Evolutionary conservation across 768 basidiomycete genomes (phyloP), one percentile per base, ranked within the genome.

Genomic region (Mycena rebaudengoi): DNA sequence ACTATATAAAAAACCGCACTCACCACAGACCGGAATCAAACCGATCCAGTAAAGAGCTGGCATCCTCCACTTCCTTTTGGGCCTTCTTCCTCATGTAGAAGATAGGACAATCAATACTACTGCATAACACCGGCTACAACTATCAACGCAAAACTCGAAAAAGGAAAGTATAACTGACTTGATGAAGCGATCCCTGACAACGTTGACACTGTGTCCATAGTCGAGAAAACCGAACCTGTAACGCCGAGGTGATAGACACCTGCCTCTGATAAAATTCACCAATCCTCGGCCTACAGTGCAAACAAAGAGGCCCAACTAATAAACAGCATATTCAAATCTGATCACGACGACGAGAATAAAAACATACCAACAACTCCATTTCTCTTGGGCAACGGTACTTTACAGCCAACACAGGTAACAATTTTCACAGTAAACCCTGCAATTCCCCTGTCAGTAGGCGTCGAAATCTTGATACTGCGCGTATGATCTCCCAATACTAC

Each of bases 401-500:
- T 97, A 79, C 98, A 99, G 0, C 97, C 94, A 48, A 99, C 81
- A 72, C 98, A 99, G 2, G 95, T 99, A 4, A 92, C 88, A 0
- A 93, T 97, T 79, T 96, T 97, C 28, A 98, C 95, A 0, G 96
- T 96, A 71, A 98, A 99, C 75, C 97, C 98, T 98, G 99, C 99
- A 53, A 99, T 77, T 25, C 98, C 98, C 18, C 98, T 97, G 11
- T 95, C 88, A 0, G 95, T 96, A 0, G 98, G 98, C 1, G 98
- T 99, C 5, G 96, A 96, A 51, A 99, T 98, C 66, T 95, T 90
- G 48, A 99, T 98, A 0, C 95, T 89, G 29, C 98, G 85, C 2
- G 98, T 99, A 71, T 99, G 98, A 69, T 97, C 96, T 3, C 98
- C 98, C 23, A 94, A 91, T 48, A 99, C 97, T 99, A 67, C 18